These are phyloP conservation scores for Penicillium sp. DNA, from an alignment of 2,329 filamentous ascomycete species.

Conservation along the genomic window DNA sequence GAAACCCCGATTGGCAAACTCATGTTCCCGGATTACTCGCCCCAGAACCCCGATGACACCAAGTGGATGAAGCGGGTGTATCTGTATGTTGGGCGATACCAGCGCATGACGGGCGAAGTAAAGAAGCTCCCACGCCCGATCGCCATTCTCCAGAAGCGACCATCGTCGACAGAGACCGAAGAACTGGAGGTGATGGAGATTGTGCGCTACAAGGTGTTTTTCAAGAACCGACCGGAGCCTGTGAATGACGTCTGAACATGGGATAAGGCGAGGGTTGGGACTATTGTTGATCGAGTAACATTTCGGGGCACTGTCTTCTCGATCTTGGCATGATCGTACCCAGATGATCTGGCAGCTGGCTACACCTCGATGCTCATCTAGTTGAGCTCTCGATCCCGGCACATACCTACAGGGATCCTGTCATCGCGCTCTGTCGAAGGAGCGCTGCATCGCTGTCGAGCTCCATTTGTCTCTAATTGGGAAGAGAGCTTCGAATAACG, in stretches of 20 bases:
- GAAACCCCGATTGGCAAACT: constrained; percentile 66
- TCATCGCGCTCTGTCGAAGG: too few relatives aligned
- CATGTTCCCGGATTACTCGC: constrained; percentile 71
- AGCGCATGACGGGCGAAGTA: constrained; percentile 83
- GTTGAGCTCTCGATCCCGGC: too few relatives aligned
- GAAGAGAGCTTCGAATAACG: too few relatives aligned
- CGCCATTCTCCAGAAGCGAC: constrained; percentile 67
- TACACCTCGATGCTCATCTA: too few relatives aligned
- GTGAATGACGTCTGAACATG: constrained; percentile 53
- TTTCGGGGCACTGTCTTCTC: too few relatives aligned
- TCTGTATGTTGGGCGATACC: constrained; percentile 82
- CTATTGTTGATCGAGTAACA: too few relatives aligned
- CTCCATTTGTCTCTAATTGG: too few relatives aligned
- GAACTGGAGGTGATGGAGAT: constrained; percentile 80
- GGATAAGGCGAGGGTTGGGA: not conserved
- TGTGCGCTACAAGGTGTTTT: constrained; percentile 81
- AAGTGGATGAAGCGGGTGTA: constrained; percentile 90
- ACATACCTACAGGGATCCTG: too few relatives aligned
- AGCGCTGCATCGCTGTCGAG: too few relatives aligned
- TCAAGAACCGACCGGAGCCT: constrained; percentile 80
- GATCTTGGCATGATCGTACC: too few relatives aligned
- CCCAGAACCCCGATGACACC: constrained; percentile 53
- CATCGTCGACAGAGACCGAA: constrained; percentile 34
- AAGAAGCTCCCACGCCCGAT: constrained; percentile 78
- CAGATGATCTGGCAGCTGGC: too few relatives aligned